Conservation (phyloP, 441 rosid genomes). For the Populus hybrid region DNA sequence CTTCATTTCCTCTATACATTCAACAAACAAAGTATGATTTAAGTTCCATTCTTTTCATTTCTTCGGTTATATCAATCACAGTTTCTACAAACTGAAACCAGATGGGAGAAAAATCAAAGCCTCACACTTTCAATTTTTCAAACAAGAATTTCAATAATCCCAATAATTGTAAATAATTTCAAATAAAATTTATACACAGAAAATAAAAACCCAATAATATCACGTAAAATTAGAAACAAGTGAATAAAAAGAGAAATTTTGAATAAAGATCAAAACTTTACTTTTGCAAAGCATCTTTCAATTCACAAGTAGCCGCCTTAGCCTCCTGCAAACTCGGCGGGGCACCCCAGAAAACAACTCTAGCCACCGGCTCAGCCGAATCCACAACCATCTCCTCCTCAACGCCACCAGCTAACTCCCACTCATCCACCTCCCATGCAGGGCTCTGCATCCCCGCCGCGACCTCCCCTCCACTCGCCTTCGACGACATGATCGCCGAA, state of each 20-base stretch:
- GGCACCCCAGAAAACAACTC: constrained; percentile 60
- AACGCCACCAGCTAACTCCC: constrained; percentile 53
- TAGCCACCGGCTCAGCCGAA: constrained; percentile 36
- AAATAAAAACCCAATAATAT: no score
- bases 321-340: constrained; percentile 61
- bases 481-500: constrained; percentile 33
- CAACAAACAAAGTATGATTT: no score
- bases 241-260: background rate
- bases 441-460: constrained; percentile 28
- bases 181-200: no score
- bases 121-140: background rate
- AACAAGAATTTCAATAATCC: background rate
- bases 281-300: constrained; percentile 62
- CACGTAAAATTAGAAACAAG: background rate
- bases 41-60: background rate
- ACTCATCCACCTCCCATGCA: constrained; percentile 53
- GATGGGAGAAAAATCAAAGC: background rate
- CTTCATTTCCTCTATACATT: background rate
- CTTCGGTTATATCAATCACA: background rate
- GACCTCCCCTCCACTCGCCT: constrained; percentile 17
- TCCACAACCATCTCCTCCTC: constrained; percentile 26
- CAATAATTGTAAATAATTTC: no score
- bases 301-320: constrained; percentile 58
- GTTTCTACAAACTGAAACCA: background rate
- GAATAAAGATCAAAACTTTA: constrained; percentile 7